A percentile compares a stretch with the other conserved stretches of the same genome.
phyloP scores from a whole-genome alignment of 129 eudicot genomes.

The Centella asiatica region DNA sequence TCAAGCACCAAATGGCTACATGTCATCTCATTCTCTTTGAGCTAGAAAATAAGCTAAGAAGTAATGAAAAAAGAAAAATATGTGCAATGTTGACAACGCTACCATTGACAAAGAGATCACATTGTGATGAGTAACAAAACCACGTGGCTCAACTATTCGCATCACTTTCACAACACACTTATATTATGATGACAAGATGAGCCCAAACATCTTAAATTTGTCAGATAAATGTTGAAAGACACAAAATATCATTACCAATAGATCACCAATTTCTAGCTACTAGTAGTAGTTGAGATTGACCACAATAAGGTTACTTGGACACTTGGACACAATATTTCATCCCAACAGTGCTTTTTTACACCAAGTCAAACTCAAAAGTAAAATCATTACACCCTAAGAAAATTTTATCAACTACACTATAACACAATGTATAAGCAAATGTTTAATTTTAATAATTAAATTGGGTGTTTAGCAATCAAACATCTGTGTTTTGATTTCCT shows the following conservation, averaged over 20 bases:
- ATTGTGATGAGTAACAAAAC: not conserved
- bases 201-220: not conserved
- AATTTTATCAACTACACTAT: too few species aligned
- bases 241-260: not conserved
- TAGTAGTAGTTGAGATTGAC: not conserved
- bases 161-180: not conserved
- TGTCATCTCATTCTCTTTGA: too few species aligned
- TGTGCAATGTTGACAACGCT: not conserved
- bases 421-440: too few species aligned
- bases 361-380: not conserved
- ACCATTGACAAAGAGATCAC: not conserved
- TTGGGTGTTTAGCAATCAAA: too few species aligned
- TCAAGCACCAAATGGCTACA: too few species aligned
- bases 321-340: not conserved
- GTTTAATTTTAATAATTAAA: too few species aligned
- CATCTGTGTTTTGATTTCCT: too few species aligned
- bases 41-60: too few species aligned
- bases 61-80: too few species aligned
- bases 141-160: not conserved
- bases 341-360: not conserved
- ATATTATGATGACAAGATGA: not conserved
- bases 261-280: not conserved
- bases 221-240: not conserved
- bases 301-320: not conserved
- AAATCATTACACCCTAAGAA: not conserved